Evolutionary conservation across 1,139 yeast species (phyloP), one percentile per base, ranked within the genome.

Genomic region (Sugiyamaella japonica): DNA sequence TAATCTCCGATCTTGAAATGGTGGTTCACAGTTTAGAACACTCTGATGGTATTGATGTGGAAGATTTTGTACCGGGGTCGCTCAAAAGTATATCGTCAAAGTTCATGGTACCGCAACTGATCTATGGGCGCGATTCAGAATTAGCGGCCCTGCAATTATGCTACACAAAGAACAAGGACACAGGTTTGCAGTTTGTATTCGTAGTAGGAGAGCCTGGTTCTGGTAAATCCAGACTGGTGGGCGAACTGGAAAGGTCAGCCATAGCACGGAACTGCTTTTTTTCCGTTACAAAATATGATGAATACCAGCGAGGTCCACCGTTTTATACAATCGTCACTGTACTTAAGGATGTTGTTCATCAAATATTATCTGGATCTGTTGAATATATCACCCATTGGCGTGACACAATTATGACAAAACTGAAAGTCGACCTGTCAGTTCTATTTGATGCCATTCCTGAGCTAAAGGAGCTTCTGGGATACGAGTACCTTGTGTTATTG

Each of bases 151-250:
- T 76, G 7, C 66, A 66, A 31, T 63, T 68, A 1, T 59, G 63
- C 2, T 71, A 73, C 55, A 69, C 72, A 48, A 56, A 62, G 37
- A 61, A 58, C 7, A 55, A 62, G 45, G 59, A 61, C 38, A 53
- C 59, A 34, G 56, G 70, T 65, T 59, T 71, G 12, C 72, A 73
- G 56, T 58, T 74, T 13, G 60, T 77, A 1, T 62, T 79, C 12
- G 64, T 80, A 8, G 61, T 70, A 1, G 84, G 84, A 6, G 73
- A 70, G n/a, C 62, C 76, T 0, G 85, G 84, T 0, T 65, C 72
- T 3, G 85, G 84, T 3, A 80, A 79, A 63, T 70, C 82, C 0
- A 66, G 78, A 3, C 60, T 80, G 5, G 64, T 80, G n/a, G 69
- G 70, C 31, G 81, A 77, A 46, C 61, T 80, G 44, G 74, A 73